Evolutionary conservation across 2,329 filamentous ascomycete species (phyloP), one percentile per base, ranked within the genome.

Genomic region (Neoscytalidium dimidiatum): DNA sequence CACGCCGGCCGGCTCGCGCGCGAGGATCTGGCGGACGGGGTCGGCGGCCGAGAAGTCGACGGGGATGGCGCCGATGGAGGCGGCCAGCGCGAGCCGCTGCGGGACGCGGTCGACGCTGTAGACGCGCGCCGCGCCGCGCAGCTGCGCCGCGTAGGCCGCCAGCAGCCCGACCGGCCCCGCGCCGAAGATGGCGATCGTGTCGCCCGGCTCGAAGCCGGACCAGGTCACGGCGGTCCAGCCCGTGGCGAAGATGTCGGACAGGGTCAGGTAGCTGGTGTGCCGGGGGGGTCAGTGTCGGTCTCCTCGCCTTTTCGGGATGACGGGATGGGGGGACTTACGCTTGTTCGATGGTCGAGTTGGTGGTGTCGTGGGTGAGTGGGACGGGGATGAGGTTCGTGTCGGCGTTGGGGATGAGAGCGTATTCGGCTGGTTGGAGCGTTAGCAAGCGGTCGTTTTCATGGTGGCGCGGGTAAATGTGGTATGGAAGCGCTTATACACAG

Each of bases 321-420:
- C n/a, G n/a, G n/a, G n/a, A n/a, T n/a, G n/a, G n/a, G n/a, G n/a
- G n/a, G n/a, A n/a, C n/a, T n/a, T n/a, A n/a, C n/a, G n/a, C n/a
- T 2, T 62, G 49, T 21, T 63, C 43, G 4, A 53, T 58, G 17
- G 44, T 26, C 17, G 29, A 11, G 28, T 38, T 66, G 6, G 60
- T 48, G 0, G 48, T 63, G 6, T 58, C n/a, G 17, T 17, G 26
- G 2, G 43, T 62, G 17, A 62, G 26, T 14, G 53, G 53, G 9
- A 29, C 21, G 4, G 53, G 35, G 8, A 43, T 64, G 46, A 33
- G 49, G 3, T 5, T 60, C 53, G 64, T 43, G 28, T 68, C 67
- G 19, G 66, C 67, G 61, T 57, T 62, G 1, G 63, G 63, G 19
- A 64, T 63, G 6, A 65, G 51, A 19, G 60, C 61, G 21, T 67